Base-by-base conservation (phyloP, 2,329 filamentous ascomycete genomes). In the Aspergillus puulaauensis region DNA sequence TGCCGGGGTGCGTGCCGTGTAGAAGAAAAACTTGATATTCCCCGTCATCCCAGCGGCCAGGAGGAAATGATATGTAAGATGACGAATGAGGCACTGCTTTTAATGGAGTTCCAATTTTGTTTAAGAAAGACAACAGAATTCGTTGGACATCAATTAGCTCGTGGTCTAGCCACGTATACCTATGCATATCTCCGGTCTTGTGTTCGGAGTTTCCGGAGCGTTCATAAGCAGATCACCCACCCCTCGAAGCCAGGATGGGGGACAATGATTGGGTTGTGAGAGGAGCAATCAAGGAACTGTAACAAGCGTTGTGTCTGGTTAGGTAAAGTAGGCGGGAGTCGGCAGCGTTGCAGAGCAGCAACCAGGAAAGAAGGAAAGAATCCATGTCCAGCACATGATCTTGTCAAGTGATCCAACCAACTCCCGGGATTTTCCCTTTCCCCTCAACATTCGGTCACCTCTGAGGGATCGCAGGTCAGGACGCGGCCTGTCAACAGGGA, bases 321-420 rank as follows among this genome's bases (percentile, higher is more conserved):
- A 31, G 31, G 9, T 19, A 5, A 21, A 14, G 37, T 31, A 15
- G 17, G n/a, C 21, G 12, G 45, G 27, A 21, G 52, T 31, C 37
- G 47, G 37, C 37, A 49, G 27, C 31, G 45, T 39, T n/a, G 48
- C 43, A 52, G 45, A 46, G 43, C 24, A 15, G 44, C 39, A 24
- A 52, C 44, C 40, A 47, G 31, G 54, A 52, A 23, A 46, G 31
- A 24, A 47, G 31, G 54, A 52, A 23, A 46, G 31, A 24, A 46
- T 19, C 53, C 46, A 40, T 52, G 48, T 33, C 48, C n/a, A 23
- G 39, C 49, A 57, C 55, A 43, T 57, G 54, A 57, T 44, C 48
- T 19, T 37, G 54, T 57, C 55, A 57, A 57, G 54, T 57, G 54
- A 57, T 24, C 17, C 17, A 19, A 31, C 33, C 31, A 24, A 11